Percentiles rank a stretch among this genome's conserved stretches.
These are phyloP conservation scores for Hibiscus trionum DNA, from an alignment of 345 rosid species.

Conservation along the genomic window DNA sequence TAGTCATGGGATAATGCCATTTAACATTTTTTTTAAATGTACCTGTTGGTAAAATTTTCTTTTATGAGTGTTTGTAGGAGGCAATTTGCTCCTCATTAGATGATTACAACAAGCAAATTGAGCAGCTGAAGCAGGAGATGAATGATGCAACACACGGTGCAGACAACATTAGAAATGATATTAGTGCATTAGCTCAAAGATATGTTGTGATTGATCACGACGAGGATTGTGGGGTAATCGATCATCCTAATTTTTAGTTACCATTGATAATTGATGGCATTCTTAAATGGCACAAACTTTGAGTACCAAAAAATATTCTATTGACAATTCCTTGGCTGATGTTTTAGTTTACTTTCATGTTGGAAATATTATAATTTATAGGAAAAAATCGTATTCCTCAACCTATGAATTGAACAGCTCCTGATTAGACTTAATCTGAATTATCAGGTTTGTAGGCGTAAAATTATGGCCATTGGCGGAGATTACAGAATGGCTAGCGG, in stretches of 20 bases:
- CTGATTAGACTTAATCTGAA: constrained; percentile 9
- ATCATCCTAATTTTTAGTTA: constrained; percentile 19
- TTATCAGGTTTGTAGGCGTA: constrained; percentile 69
- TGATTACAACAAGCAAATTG: constrained; percentile 97
- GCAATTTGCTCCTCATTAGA: constrained; percentile 95
- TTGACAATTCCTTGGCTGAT: neutral
- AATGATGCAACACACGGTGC: constrained; percentile 99
- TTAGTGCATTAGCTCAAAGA: constrained; percentile 95
- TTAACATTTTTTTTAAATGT: neutral
- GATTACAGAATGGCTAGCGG: constrained; percentile 66
- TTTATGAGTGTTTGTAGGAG: constrained; percentile 40
- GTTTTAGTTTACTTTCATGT: neutral
- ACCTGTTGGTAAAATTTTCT: neutral
- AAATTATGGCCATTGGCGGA: constrained; percentile 57
- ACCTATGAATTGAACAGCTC: neutral
- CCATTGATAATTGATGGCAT: constrained; percentile 6
- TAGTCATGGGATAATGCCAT: neutral
- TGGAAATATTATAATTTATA: neutral
- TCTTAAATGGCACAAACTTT: neutral
- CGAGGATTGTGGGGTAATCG: constrained; percentile 93
- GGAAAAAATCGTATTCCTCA: neutral
- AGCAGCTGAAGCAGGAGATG: constrained; percentile 90
- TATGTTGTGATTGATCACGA: constrained; percentile 81
- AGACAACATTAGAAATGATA: constrained; percentile 95
- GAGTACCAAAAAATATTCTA: neutral